Conservation (phyloP, 1,284 basidiomycete species). For the Fomes fomentarius region DNA sequence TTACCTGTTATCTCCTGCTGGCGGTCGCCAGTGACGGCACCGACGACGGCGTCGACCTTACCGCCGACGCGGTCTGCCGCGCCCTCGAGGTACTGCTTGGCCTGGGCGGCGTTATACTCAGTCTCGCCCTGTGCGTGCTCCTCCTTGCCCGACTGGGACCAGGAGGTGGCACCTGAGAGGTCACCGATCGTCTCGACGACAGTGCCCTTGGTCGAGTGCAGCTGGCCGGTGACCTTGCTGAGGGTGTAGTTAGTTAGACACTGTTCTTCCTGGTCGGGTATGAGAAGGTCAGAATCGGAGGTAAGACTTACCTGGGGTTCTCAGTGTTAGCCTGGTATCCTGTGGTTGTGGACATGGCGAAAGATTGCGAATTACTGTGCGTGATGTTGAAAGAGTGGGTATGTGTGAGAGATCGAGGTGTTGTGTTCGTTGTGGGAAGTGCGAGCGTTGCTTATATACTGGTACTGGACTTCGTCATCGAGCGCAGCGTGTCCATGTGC, state of each 20-base stretch:
- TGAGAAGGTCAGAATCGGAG: too few species aligned
- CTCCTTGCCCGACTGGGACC: constrained; percentile 63
- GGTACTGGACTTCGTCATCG: too few species aligned
- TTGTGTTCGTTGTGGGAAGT: too few species aligned
- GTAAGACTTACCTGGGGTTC: constrained; percentile 28
- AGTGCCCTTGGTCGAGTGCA: constrained; percentile 63
- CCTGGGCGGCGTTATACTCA: constrained; percentile 59
- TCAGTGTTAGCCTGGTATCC: too few species aligned
- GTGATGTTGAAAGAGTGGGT: too few species aligned
- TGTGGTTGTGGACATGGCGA: too few species aligned
- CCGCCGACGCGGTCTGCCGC: constrained; percentile 59
- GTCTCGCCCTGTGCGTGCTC: constrained; percentile 70
- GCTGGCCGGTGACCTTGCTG: constrained; percentile 69
- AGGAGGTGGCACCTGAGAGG: constrained; percentile 47
- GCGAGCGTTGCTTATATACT: too few species aligned
- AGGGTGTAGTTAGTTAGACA: too few species aligned
- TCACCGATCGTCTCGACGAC: constrained; percentile 62
- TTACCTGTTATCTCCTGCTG: constrained; percentile 60
- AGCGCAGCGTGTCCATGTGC: too few species aligned
- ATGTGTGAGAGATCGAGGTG: too few species aligned
- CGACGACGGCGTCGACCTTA: constrained; percentile 58
- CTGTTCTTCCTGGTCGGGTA: too few species aligned
- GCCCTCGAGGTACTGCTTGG: constrained; percentile 61
- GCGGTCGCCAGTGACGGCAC: constrained; percentile 53
- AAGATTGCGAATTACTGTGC: too few species aligned